Conservation (phyloP, 1,284 basidiomycete genomes). For the Heterobasidion irregulare region DNA sequence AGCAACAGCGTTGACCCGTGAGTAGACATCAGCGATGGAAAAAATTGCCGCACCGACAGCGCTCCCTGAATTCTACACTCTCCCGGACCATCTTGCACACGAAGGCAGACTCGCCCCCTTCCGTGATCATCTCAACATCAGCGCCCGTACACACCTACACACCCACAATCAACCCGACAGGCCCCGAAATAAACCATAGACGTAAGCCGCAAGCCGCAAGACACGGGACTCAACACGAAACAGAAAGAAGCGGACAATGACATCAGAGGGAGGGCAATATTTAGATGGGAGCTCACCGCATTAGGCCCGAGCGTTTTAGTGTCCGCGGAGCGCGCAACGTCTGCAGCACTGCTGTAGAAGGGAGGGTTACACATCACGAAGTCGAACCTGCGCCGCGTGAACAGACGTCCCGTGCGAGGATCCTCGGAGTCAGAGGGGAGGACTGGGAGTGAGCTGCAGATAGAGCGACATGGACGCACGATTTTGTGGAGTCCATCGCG, state of each 20-base stretch:
- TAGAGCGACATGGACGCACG: background rate
- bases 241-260: too few species aligned
- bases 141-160: slow-evolving; percentile 77
- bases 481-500: background rate
- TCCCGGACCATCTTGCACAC: slow-evolving; percentile 75
- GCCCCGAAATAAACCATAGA: too few species aligned
- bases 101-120: slow-evolving; percentile 80
- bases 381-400: slow-evolving; percentile 30
- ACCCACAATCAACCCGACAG: background rate
- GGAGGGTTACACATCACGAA: slow-evolving; percentile 96
- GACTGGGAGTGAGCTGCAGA: background rate
- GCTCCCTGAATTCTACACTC: slow-evolving; percentile 37
- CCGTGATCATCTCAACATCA: slow-evolving; percentile 78
- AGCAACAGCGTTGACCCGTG: background rate
- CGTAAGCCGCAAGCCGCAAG: too few species aligned
- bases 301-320: slow-evolving; percentile 56
- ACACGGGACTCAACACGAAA: too few species aligned
- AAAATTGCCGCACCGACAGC: slow-evolving; percentile 39
- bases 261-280: background rate
- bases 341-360: slow-evolving; percentile 72
- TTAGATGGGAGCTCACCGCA: slow-evolving; percentile 46
- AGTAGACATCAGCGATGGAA: background rate
- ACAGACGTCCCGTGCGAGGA: background rate
- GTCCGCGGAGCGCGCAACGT: slow-evolving; percentile 52
- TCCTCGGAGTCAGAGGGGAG: background rate